phyloP scores from a whole-genome alignment of 2,329 filamentous ascomycete species.

The Xenoacremonium recifei region DNA sequence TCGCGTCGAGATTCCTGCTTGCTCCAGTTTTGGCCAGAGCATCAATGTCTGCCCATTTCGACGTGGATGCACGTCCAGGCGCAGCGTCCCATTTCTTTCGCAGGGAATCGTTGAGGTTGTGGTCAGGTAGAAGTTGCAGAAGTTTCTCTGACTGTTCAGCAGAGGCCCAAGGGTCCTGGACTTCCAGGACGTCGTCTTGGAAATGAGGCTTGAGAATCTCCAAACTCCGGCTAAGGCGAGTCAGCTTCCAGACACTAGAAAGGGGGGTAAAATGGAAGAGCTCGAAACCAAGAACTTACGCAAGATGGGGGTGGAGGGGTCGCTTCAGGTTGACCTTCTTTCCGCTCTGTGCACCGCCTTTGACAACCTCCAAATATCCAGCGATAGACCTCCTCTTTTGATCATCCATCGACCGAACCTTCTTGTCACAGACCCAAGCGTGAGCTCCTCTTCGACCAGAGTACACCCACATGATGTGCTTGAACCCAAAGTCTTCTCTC shows the following conservation, averaged over 20 bases:
- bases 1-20: slow-evolving; percentile 69
- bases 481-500: slow-evolving; percentile 92
- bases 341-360: slow-evolving; percentile 78
- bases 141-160: slow-evolving; percentile 72
- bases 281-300: slow-evolving; percentile 44
- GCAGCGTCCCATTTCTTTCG: slow-evolving; percentile 88
- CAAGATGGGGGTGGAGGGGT: slow-evolving; percentile 86
- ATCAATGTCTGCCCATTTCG: slow-evolving; percentile 96
- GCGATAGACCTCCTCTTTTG: slow-evolving; percentile 81
- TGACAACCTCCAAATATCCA: slow-evolving; percentile 86
- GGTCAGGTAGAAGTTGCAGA: slow-evolving; percentile 81
- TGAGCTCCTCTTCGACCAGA: slow-evolving; percentile 94
- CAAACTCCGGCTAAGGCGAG: slow-evolving; percentile 65
- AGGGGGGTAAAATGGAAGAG: neutral
- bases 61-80: slow-evolving; percentile 70
- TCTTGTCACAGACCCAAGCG: slow-evolving; percentile 95
- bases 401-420: slow-evolving; percentile 81
- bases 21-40: slow-evolving; percentile 74
- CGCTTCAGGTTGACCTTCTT: slow-evolving; percentile 84
- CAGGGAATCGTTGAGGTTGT: slow-evolving; percentile 71
- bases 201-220: slow-evolving; percentile 84
- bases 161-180: slow-evolving; percentile 82
- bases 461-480: slow-evolving; percentile 98
- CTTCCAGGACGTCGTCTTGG: slow-evolving; percentile 73
- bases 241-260: too few species aligned